These are phyloP conservation scores for Colletotrichum noveboracense DNA, from an alignment of 2,329 filamentous ascomycete genomes.

Conservation along the genomic window DNA sequence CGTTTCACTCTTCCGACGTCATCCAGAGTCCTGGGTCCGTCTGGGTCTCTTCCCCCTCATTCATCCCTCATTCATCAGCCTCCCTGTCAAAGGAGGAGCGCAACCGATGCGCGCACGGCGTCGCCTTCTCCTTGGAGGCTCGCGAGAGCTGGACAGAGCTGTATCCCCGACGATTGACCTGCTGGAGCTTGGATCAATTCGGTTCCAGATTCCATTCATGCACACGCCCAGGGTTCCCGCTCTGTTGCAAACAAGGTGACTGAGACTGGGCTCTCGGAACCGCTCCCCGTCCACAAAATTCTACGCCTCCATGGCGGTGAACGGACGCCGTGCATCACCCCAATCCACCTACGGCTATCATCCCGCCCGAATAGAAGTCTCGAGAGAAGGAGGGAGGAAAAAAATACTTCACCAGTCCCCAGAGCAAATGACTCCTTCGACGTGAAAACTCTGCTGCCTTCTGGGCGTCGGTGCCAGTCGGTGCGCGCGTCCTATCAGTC, in stretches of 20 bases:
- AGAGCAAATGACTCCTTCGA: constrained; percentile 18
- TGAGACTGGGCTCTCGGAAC: constrained; percentile 16
- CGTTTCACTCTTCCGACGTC: constrained; percentile 20
- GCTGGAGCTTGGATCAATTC: constrained; percentile 7
- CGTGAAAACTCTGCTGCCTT: constrained; percentile 15
- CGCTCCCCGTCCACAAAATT: constrained; percentile 17
- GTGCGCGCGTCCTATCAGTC: constrained; percentile 10
- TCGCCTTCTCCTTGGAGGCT: background rate
- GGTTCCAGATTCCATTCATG: constrained; percentile 14
- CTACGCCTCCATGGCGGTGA: constrained; percentile 19
- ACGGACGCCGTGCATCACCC: constrained; percentile 13
- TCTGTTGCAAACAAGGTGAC: constrained; percentile 10
- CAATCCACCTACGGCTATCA: constrained; percentile 15
- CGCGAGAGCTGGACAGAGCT: background rate
- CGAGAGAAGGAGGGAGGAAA: background rate
- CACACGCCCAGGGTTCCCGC: constrained; percentile 14
- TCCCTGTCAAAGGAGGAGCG: background rate
- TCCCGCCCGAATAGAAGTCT: constrained; percentile 1
- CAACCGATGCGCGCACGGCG: background rate
- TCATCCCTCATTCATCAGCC: background rate
- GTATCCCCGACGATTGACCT: background rate
- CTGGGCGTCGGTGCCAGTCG: background rate
- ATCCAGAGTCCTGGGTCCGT: constrained; percentile 16
- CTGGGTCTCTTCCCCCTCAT: background rate
- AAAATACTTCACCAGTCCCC: background rate